These are phyloP conservation scores for Galerina sulciceps DNA, from an alignment of 768 basidiomycete genomes.

Conservation along the genomic window DNA sequence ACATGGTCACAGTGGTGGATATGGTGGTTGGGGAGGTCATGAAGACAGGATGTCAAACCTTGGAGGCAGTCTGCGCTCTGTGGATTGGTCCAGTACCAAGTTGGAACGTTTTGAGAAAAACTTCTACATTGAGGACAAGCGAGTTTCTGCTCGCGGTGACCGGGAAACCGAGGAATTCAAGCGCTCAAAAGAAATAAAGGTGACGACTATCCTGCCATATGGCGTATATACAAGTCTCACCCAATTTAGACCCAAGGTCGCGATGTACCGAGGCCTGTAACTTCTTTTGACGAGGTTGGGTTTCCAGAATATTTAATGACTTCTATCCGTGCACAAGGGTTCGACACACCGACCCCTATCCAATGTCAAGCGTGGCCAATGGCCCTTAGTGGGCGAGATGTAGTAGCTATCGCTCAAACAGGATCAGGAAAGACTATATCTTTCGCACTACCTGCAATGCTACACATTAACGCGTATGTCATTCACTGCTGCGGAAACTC, in stretches of 20 bases:
- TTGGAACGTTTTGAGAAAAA: conserved; percentile 95
- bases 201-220: conserved; percentile 29
- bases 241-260: conserved; percentile 80
- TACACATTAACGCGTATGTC: conserved; percentile 97
- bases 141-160: conserved; percentile 76
- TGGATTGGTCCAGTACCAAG: conserved; percentile 82
- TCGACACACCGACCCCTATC: conserved; percentile 88
- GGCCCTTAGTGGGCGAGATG: conserved; percentile 92
- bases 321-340: conserved; percentile 94
- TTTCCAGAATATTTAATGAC: conserved; percentile 97
- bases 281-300: conserved; percentile 90
- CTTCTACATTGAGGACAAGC: conserved; percentile 92
- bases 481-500: not conserved
- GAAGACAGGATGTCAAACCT: conserved; percentile 82
- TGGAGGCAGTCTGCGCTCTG: conserved; percentile 78
- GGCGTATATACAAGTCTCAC: not conserved
- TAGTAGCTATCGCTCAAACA: conserved; percentile 97
- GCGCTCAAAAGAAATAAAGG: conserved; percentile 85
- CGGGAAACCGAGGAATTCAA: conserved; percentile 90
- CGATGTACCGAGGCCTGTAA: conserved; percentile 86
- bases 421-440: conserved; percentile 99
- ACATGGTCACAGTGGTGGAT: conserved; percentile 49
- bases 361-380: conserved; percentile 99
- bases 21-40: conserved; percentile 55
- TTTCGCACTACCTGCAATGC: conserved; percentile 98